Evolutionary conservation across 108 stramenopile species (phyloP).

Genomic region (Discostella pseudostelligera): DNA sequence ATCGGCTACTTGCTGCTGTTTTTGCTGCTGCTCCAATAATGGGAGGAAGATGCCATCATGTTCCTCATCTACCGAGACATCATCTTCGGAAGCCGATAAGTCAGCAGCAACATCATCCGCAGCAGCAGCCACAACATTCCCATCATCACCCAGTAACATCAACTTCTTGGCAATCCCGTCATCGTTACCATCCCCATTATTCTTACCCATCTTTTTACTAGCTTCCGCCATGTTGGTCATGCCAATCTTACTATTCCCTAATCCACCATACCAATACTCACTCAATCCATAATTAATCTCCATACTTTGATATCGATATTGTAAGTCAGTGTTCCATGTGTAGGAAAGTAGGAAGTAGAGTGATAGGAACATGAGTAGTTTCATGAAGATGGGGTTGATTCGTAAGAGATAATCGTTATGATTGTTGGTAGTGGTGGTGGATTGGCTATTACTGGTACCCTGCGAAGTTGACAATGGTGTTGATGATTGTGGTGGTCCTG

Average conservation of each 20-base stretch:
- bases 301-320: conserved; percentile 16
- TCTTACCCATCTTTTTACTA: conserved; percentile 6
- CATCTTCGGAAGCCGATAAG: too few species aligned
- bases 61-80: neutral
- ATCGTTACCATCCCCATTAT: conserved; percentile 22
- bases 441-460: neutral
- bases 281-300: conserved; percentile 36
- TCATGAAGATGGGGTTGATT: conserved; percentile 18
- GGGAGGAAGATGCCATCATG: neutral
- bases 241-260: conserved; percentile 8
- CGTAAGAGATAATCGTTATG: conserved; percentile 2
- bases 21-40: neutral
- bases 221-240: conserved; percentile 4
- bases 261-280: conserved; percentile 41
- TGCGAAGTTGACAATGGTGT: neutral
- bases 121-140: neutral
- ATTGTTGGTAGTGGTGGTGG: neutral
- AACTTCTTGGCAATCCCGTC: conserved; percentile 12
- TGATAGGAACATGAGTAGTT: conserved; percentile 25
- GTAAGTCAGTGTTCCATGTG: conserved; percentile 33
- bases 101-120: neutral
- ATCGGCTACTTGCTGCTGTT: too few species aligned
- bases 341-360: conserved; percentile 35
- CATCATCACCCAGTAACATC: conserved; percentile 7
- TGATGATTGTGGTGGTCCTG: neutral